Conservation (phyloP, 805 yeast species). For the Cyberlindnera samutprakarnensis region DNA sequence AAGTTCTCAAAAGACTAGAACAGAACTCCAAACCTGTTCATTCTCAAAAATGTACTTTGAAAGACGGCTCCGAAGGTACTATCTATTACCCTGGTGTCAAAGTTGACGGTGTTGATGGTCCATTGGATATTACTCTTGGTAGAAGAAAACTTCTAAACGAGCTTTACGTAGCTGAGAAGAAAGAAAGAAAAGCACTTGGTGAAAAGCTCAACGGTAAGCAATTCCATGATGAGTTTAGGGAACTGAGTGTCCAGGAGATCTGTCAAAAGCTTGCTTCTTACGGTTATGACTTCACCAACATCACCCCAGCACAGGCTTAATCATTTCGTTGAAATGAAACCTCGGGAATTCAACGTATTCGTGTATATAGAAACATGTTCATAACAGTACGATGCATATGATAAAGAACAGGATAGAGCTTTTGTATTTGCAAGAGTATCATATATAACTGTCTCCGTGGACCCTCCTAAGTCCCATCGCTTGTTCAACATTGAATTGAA, state of each 20-base stretch:
- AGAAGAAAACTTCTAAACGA: slow-evolving; percentile 52
- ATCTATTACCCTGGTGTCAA: slow-evolving; percentile 42
- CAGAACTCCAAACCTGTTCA: slow-evolving; percentile 34
- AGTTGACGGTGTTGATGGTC: slow-evolving; percentile 30
- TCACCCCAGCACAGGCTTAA: slow-evolving; percentile 11
- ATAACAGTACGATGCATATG: slow-evolving; percentile 9
- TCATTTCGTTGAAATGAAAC: not conserved
- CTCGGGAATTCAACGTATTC: not conserved
- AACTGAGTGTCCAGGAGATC: slow-evolving; percentile 39
- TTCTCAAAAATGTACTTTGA: slow-evolving; percentile 26
- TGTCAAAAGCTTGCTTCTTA: slow-evolving; percentile 35
- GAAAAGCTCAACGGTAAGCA: slow-evolving; percentile 37
- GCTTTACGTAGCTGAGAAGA: slow-evolving; percentile 44
- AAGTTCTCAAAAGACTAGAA: slow-evolving; percentile 45
- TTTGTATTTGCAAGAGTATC: too few species aligned
- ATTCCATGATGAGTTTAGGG: slow-evolving; percentile 36
- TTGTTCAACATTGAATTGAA: too few species aligned
- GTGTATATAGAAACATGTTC: slow-evolving; percentile 2
- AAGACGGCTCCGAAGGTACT: slow-evolving; percentile 25
- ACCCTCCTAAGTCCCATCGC: too few species aligned
- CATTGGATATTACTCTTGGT: slow-evolving; percentile 49
- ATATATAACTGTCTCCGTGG: too few species aligned
- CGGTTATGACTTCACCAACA: slow-evolving; percentile 29
- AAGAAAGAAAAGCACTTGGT: slow-evolving; percentile 35
- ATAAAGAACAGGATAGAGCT: too few species aligned